Evolutionary conservation across 768 basidiomycete species (phyloP).

Genomic region (Hypsizygus marmoreus): DNA sequence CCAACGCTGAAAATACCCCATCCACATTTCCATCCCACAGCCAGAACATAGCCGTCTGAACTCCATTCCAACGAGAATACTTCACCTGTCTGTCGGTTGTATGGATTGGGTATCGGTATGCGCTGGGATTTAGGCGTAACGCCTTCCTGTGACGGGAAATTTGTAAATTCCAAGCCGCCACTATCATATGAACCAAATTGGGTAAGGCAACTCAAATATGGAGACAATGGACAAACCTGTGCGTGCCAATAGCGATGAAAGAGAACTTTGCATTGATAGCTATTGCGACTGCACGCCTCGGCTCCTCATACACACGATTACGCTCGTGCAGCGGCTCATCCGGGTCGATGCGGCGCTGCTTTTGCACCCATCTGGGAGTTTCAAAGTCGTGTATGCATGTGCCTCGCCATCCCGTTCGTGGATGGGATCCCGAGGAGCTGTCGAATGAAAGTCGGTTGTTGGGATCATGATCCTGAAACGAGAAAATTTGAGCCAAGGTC

Average conservation of each 20-base stretch:
- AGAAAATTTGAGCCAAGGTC: background rate
- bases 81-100: slow-evolving; percentile 57
- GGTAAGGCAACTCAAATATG: background rate
- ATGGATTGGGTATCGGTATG: slow-evolving; percentile 63
- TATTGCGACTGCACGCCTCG: slow-evolving; percentile 62
- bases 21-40: slow-evolving; percentile 87
- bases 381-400: slow-evolving; percentile 79
- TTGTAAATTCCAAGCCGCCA: slow-evolving; percentile 66
- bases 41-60: slow-evolving; percentile 92
- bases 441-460: slow-evolving; percentile 20
- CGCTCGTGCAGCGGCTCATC: slow-evolving; percentile 34
- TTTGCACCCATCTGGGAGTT: slow-evolving; percentile 78
- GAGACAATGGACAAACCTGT: slow-evolving; percentile 44
- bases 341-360: slow-evolving; percentile 61
- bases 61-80: slow-evolving; percentile 85
- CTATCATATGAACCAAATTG: slow-evolving; percentile 32
- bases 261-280: slow-evolving; percentile 83
- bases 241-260: slow-evolving; percentile 77
- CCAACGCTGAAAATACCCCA: slow-evolving; percentile 93
- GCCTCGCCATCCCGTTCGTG: slow-evolving; percentile 61
- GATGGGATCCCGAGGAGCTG: slow-evolving; percentile 18
- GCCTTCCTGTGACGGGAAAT: slow-evolving; percentile 68
- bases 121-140: slow-evolving; percentile 58
- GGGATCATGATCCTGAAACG: slow-evolving; percentile 8
- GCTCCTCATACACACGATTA: slow-evolving; percentile 54